phyloP scores from a whole-genome alignment of 306 rosid genomes.

The Trifolium subterraneum region DNA sequence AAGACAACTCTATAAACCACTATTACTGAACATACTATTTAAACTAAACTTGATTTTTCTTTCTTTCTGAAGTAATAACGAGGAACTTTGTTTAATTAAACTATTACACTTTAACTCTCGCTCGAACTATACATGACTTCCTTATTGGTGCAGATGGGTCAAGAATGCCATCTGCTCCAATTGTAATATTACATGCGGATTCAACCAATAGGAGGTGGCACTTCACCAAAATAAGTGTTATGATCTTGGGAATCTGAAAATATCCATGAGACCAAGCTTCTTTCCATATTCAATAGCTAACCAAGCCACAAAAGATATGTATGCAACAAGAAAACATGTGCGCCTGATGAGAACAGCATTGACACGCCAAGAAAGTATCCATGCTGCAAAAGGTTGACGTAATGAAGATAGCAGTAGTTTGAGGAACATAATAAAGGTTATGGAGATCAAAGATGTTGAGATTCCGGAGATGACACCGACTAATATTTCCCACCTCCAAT shows the following conservation, averaged over 20 bases:
- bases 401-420: conserved; percentile 54
- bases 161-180: conserved; percentile 36
- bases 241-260: conserved; percentile 47
- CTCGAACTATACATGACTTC: conserved; percentile 47
- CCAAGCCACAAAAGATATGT: conserved; percentile 71
- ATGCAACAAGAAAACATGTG: conserved; percentile 64
- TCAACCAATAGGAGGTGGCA: conserved; percentile 24
- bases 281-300: conserved; percentile 63
- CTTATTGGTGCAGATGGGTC: conserved; percentile 18
- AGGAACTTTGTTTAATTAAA: conserved; percentile 15
- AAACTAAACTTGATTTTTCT: neutral
- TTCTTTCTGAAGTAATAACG: conserved; percentile 15
- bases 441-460: conserved; percentile 71
- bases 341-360: conserved; percentile 49
- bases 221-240: conserved; percentile 47
- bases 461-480: conserved; percentile 73
- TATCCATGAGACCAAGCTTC: conserved; percentile 66
- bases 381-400: conserved; percentile 36
- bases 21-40: neutral
- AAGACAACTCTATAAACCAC: conserved; percentile 23
- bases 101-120: conserved; percentile 13
- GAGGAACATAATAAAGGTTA: conserved; percentile 54
- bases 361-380: conserved; percentile 42
- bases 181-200: conserved; percentile 24
- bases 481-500: conserved; percentile 76